Base-by-base conservation (phyloP, 1,284 basidiomycete species). In the Leccinum fallax region DNA sequence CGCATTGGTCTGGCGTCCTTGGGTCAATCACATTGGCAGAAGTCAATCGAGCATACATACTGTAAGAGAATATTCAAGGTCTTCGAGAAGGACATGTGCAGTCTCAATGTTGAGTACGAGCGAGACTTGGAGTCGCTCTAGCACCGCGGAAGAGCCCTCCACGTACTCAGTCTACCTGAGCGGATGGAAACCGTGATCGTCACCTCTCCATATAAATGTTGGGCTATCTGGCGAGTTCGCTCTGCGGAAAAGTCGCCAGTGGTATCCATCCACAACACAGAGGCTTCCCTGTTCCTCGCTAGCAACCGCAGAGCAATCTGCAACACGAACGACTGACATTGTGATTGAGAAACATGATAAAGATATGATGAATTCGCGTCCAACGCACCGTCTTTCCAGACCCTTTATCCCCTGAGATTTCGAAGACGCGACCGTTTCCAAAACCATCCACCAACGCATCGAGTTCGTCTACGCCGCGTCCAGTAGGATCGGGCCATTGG, bases 261-360 rank as follows among this genome's bases (percentile, higher is more conserved):
- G 9, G 86, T 87, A 67, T 93, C 90, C 51, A 93, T 81, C 90
- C 90, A 93, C 8, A 85, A 70, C 0, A 80, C 83, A 55, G 71
- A 77, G 4, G 79, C 73, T 19, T 79, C 67, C 21, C 65, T 60
- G 62, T 79, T 59, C 8, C 67, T 64, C 1, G 75, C 69, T 2
- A 92, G 80, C 67, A 85, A 79, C 19, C 79, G 79, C 21, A 90
- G 72, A 36, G 83, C 78, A 5, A 87, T 71, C 61, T 90, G 85
- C 26, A 87, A 71, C 2, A 83, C 84, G 10, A 92, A 74, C 16
- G 78, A 76, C 89, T 90, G 61, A 48, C 19, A 16, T 48, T n/a
- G 4, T 10, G 38, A 4, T 55, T 65, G 57, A 71, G 63, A 54
- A 26, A 38, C 2, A 32, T 19, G 46, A 26, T 26, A 9, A 26